Conservation (phyloP, 192 early-diverging fungal genomes). For the Podochytrium sp. region DNA sequence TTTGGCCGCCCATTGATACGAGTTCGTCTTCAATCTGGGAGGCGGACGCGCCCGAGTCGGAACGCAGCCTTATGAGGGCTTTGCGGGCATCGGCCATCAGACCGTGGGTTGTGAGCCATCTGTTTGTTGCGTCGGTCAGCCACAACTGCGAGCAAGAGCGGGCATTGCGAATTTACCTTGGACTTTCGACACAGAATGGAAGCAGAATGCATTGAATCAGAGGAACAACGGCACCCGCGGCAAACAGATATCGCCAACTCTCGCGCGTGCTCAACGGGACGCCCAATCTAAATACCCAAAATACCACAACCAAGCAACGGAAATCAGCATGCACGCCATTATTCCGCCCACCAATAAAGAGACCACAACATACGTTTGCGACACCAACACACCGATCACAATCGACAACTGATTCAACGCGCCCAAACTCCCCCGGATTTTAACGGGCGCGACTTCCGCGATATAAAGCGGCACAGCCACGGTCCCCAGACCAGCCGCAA, state of each 20-base stretch:
- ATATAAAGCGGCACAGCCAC: constrained; percentile 85
- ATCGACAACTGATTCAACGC: constrained; percentile 87
- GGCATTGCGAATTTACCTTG: constrained; percentile 38
- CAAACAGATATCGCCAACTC: constrained; percentile 77
- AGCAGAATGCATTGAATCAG: constrained; percentile 70
- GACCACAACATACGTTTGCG: constrained; percentile 60
- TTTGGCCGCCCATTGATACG: constrained; percentile 23
- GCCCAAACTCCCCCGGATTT: constrained; percentile 74
- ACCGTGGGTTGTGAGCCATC: constrained; percentile 64
- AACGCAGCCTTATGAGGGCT: constrained; percentile 60
- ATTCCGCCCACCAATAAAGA: background rate
- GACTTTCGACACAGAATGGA: constrained; percentile 80
- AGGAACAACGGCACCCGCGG: constrained; percentile 46
- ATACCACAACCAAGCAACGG: too few relatives aligned
- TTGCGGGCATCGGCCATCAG: constrained; percentile 63
- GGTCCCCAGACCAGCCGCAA: constrained; percentile 75
- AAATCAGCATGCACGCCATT: background rate
- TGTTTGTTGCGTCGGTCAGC: constrained; percentile 1
- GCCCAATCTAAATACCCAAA: constrained; percentile 31
- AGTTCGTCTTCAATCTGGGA: constrained; percentile 65
- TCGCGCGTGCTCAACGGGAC: constrained; percentile 50
- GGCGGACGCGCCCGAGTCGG: constrained; percentile 20
- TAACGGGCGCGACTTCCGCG: constrained; percentile 72
- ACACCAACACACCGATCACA: constrained; percentile 76
- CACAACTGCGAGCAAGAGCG: background rate